Evolutionary conservation across 2,329 filamentous ascomycete genomes (phyloP), one percentile per base, ranked within the genome.

Genomic region (Penicillium sp.): DNA sequence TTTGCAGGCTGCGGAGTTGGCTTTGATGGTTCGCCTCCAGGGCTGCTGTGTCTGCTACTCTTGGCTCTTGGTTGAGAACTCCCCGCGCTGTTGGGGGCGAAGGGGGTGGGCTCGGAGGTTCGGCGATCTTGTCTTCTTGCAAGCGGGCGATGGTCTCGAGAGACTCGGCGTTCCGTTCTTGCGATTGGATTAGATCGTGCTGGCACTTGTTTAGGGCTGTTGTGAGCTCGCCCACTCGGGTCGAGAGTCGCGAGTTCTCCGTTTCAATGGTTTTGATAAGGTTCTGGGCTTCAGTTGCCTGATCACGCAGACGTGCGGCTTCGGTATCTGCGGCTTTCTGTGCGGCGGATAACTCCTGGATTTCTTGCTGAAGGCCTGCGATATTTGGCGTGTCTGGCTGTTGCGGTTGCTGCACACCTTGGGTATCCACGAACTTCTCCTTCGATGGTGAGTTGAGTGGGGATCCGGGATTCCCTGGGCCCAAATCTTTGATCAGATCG

Each of bases 221-320:
- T 14, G 62, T 72, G 10, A 76, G 65, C 20, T 74, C 70, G 14
- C 74, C 69, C 6, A 70, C 65, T n/a, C 68, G 67, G 22, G 62
- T 65, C 14, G 66, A 64, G 7, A 78, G 67, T 7, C 69, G 69
- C 4, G 67, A 66, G 45, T 77, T 78, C 53, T 78, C 75, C 6
- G 66, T 58, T 59, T 76, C 74, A 13, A 76, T 68, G 5, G 70
- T 70, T 34, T 73, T 68, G 48, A 76, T 66, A 9, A 76, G 68
- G 7, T 65, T 61, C 35, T 72, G 70, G 2, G 72, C 67, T 61
- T 78, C 76, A 18, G 63, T 59, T 11, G 73, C 62, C 47, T 75
- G 72, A 16, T 75, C 70, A 32, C 69, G 67, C 3, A 72, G 68
- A n/a, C 68, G 69, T 16, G 67, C 64, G 10, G 72, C 59, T 61